Conservation (phyloP, 2,329 filamentous ascomycete species). For the Cladosporium sp. region DNA sequence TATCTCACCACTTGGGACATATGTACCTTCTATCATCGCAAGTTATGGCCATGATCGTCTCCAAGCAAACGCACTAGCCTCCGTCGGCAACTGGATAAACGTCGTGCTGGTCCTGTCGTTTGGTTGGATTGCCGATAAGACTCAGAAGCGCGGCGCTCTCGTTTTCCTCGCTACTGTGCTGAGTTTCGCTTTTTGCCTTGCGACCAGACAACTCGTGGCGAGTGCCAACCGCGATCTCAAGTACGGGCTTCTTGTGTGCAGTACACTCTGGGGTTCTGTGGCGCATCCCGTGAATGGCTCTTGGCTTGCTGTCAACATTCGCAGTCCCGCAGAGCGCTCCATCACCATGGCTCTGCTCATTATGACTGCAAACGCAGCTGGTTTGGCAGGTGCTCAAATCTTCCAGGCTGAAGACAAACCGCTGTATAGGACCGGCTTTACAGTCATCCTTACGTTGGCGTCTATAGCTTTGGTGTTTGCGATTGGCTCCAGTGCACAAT, state of each 20-base stretch:
- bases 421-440: neutral
- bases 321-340: neutral
- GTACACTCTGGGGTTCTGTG: neutral
- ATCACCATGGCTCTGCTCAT: constrained; percentile 6
- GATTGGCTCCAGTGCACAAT: neutral
- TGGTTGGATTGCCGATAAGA: constrained; percentile 10
- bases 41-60: constrained; percentile 18
- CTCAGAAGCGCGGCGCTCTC: too few species aligned
- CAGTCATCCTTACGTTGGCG: neutral
- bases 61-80: constrained; percentile 20
- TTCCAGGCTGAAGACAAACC: neutral
- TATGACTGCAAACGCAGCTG: neutral
- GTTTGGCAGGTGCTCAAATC: neutral
- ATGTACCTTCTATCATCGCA: constrained; percentile 29
- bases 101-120: constrained; percentile 14
- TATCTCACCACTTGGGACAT: constrained; percentile 21
- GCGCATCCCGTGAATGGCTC: neutral
- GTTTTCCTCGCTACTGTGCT: too few species aligned
- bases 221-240: neutral
- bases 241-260: neutral
- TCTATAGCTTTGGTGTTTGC: neutral
- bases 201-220: neutral
- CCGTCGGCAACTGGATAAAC: constrained; percentile 19
- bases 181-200: too few species aligned
- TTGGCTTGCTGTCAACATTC: neutral